Conservation (phyloP, 441 rosid species). For the Breynia disticha region DNA sequence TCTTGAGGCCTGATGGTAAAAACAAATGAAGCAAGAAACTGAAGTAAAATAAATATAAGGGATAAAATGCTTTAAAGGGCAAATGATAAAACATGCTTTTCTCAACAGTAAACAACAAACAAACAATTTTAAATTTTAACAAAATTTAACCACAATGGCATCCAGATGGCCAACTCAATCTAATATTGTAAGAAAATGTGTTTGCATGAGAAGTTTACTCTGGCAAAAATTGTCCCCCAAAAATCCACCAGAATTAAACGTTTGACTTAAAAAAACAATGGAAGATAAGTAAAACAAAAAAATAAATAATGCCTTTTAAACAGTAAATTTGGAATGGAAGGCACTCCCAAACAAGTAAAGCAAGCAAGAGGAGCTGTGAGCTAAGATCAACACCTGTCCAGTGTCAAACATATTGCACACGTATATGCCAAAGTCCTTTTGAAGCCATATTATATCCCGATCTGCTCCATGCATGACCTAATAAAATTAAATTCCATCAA, state of each 20-base stretch:
- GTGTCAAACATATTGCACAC: constrained; percentile 95
- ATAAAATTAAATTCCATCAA: constrained; percentile 24
- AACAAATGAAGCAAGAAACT: constrained; percentile 1
- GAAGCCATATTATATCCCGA: constrained; percentile 91
- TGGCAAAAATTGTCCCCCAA: background rate
- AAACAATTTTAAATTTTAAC: background rate
- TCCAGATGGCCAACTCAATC: background rate
- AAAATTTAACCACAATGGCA: background rate
- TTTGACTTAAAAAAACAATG: background rate
- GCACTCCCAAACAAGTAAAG: background rate
- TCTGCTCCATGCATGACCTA: constrained; percentile 99
- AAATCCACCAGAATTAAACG: background rate
- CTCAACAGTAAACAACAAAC: background rate
- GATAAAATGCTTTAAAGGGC: too few relatives aligned
- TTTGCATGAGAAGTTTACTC: background rate
- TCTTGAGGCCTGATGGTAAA: constrained; percentile 63
- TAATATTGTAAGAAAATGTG: background rate
- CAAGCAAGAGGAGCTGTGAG: constrained; percentile 6
- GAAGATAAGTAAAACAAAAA: background rate
- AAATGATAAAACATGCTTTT: background rate
- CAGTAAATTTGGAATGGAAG: background rate
- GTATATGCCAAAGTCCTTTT: constrained; percentile 91
- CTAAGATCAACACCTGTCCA: constrained; percentile 64
- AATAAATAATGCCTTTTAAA: background rate
- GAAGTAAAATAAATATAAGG: background rate